These are phyloP conservation scores for Yarrowia bubula DNA, from an alignment of 805 yeast species.

Conservation along the genomic window DNA sequence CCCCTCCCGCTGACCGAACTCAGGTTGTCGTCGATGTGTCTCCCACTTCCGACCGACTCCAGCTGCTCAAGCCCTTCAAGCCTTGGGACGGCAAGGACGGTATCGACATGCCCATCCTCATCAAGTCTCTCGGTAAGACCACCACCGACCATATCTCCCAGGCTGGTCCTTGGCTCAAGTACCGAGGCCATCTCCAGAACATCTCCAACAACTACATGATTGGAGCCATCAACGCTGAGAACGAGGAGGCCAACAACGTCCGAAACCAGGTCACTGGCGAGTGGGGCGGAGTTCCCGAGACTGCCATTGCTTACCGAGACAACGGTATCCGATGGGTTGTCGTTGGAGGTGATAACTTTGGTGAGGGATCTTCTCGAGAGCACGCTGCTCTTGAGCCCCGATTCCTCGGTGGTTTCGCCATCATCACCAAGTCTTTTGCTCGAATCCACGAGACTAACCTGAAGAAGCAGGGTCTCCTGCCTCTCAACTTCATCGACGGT, in stretches of 20 bases:
- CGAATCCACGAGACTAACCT: conserved; percentile 99
- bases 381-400: conserved; percentile 99
- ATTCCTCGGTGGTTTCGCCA: conserved; percentile 97
- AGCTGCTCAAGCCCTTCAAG: conserved; percentile 87
- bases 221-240: conserved; percentile 97
- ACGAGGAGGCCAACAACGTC: conserved; percentile 88
- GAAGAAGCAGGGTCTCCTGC: conserved; percentile 98
- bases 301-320: conserved; percentile 54
- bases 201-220: conserved; percentile 98
- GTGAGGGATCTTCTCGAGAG: conserved; percentile 99
- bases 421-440: conserved; percentile 96
- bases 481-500: conserved; percentile 86
- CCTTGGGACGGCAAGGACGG: conserved; percentile 98
- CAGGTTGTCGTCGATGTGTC: conserved; percentile 70
- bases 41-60: conserved; percentile 95
- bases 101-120: conserved; percentile 81
- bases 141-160: conserved; percentile 99
- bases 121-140: conserved; percentile 95
- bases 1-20: conserved; percentile 87
- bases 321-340: conserved; percentile 32
- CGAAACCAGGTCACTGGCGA: conserved; percentile 89
- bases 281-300: conserved; percentile 94
- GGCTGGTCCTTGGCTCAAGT: conserved; percentile 99
- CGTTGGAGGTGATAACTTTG: conserved; percentile 93
- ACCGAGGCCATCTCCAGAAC: conserved; percentile 99